Evolutionary conservation across 176 grass and related monocot species (phyloP), one percentile per base, ranked within the genome.

Genomic region (Eleusine coracana): DNA sequence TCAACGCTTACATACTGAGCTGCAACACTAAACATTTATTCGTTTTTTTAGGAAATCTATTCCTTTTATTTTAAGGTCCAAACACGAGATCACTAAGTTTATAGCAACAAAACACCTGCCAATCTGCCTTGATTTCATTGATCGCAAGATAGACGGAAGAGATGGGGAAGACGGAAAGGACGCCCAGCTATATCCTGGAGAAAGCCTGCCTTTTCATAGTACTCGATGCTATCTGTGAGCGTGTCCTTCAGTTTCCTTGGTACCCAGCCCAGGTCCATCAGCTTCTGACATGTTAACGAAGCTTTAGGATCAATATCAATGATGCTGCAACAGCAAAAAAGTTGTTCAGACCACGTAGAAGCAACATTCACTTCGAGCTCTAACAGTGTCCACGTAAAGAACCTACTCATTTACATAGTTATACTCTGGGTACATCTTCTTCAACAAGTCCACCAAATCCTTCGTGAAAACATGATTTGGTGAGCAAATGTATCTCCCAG

Each of bases 401-500:
- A 77, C 82, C 23, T 66, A 89, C 88, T 78, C 78, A 54, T 60
- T 21, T 54, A 82, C 56, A 11, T 59, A 86, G 48, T 17, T 86
- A 59, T 78, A 73, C 21, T 89, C 16, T 14, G 83, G 78, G 75
- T 76, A 73, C 81, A 89, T 67, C 52, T 67, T 85, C 92, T 76
- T 89, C 70, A 94, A 9, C 42, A 91, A 39, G 55, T 89, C 69
- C 68, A 94, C 82, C 52, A 91, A 25, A 73, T 87, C 86, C 48
- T 60, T 44, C 0, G 61, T 71, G 66, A 21, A 65, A 6, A 85
- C 15, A 28, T 61, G 40, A 49, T 91, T 76, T 25, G 84, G 54
- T 3, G 84, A 12, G 25, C 84, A 91, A 18, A 91, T 78, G 68
- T 87, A 76, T 70, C 92, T 73, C 50, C 81, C 77, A 2, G 80